A percentile compares a stretch with the other conserved stretches of the same genome.
Evolutionary conservation across 345 rosid species (phyloP).

Genomic region (Clarkia xantiana): DNA sequence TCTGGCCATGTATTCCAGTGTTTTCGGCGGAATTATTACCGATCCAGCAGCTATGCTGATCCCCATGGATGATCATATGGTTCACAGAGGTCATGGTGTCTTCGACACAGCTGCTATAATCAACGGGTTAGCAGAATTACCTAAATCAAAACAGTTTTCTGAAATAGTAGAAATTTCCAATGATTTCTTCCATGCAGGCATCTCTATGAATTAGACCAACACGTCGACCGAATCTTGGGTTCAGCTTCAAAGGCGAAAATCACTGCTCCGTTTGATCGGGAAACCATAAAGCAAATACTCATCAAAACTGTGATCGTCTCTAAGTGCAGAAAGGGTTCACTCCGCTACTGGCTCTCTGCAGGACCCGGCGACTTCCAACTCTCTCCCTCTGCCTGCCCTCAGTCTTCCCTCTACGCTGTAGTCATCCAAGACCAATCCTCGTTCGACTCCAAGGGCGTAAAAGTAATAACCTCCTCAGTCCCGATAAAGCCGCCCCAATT

Average conservation of each 20-base stretch:
- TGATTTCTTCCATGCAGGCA: constrained; percentile 23
- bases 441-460: constrained; percentile 37
- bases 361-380: constrained; percentile 81
- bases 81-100: constrained; percentile 90
- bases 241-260: constrained; percentile 78
- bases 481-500: constrained; percentile 68
- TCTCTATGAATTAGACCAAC: constrained; percentile 83
- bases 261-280: constrained; percentile 39
- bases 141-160: background rate
- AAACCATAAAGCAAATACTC: constrained; percentile 44
- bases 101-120: constrained; percentile 77
- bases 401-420: constrained; percentile 56
- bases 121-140: constrained; percentile 43
- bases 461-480: constrained; percentile 58
- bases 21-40: constrained; percentile 63
- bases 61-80: constrained; percentile 92
- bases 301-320: constrained; percentile 62
- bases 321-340: constrained; percentile 50
- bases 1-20: constrained; percentile 80
- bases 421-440: constrained; percentile 39
- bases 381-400: constrained; percentile 50
- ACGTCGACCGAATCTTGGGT: constrained; percentile 67
- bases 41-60: constrained; percentile 76
- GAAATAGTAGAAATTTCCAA: background rate
- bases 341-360: constrained; percentile 80